These are phyloP conservation scores for Arctium lappa DNA, from an alignment of 129 eudicot genomes.

Conservation along the genomic window DNA sequence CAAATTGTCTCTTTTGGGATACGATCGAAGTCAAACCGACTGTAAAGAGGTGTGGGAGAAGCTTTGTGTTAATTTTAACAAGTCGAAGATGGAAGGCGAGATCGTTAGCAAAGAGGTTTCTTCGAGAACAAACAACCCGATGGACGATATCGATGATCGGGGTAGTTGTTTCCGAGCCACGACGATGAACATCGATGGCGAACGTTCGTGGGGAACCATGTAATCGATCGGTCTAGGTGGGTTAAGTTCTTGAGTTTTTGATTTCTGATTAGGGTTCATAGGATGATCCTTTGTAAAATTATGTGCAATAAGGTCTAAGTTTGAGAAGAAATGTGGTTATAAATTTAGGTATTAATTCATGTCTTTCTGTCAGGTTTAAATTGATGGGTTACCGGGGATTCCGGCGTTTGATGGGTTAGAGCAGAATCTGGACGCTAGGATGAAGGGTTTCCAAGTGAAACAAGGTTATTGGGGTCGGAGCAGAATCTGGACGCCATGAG, in stretches of 20 bases:
- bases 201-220: slow-evolving; percentile 24
- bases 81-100: slow-evolving; percentile 41
- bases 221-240: slow-evolving; percentile 11
- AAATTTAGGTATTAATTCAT: not conserved
- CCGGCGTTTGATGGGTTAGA: too few species aligned
- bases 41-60: slow-evolving; percentile 76
- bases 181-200: slow-evolving; percentile 20
- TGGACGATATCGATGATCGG: not conserved
- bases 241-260: not conserved
- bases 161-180: not conserved
- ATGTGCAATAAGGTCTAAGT: slow-evolving; percentile 15
- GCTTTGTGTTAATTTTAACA: slow-evolving; percentile 35
- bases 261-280: slow-evolving; percentile 14
- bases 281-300: not conserved
- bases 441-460: too few species aligned
- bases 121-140: slow-evolving; percentile 17
- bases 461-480: too few species aligned
- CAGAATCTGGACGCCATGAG: too few species aligned
- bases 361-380: not conserved
- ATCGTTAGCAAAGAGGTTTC: slow-evolving; percentile 21
- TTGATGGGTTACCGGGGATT: too few species aligned
- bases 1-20: slow-evolving; percentile 71
- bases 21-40: slow-evolving; percentile 40
- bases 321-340: not conserved
- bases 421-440: too few species aligned